Base-by-base conservation (phyloP, 2,329 filamentous ascomycete species). In the Aspergillaceae sp. region DNA sequence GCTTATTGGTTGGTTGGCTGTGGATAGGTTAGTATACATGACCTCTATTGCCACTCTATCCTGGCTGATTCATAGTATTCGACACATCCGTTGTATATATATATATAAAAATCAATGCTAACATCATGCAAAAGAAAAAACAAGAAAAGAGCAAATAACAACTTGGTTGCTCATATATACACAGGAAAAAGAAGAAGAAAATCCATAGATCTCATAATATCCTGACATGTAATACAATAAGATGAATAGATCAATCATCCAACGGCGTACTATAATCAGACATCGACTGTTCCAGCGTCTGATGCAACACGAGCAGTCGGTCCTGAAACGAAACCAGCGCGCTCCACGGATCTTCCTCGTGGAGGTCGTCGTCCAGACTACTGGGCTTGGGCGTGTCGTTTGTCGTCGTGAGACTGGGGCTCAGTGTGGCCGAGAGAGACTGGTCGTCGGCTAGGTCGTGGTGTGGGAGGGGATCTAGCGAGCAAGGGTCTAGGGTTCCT, bases 401-500 rank as follows among this genome's bases (percentile, higher is more conserved):
- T 19, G 19, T 19, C 28, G 47, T 44, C 19, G 48, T 44, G 28
- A 19, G 40, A 10, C 44, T 47, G 43, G 52, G 41, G 38, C 48
- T 50, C 44, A 48, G 45, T 10, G 53, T 51, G 10, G 46, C 44
- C 7, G 55, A 47, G 42, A 61, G 54, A 11, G 55, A 48, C 4
- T 51, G 51, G 5, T 47, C 48, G 29, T 63, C 59, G 41, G 60
- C 56, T n/a, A 59, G 49, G 33, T 60, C 54, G 9, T 57, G 48
- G 43, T 61, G 56, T 7, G 53, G 57, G 8, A 58, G 46, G 8
- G 62, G 48, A 11, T 41, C 29, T 41, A 29, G 40, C n/a, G 10
- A 11, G 9, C 28, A 29, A n/a, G 29, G n/a, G 9, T 11, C 9
- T 29, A 30, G 40, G 29, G 28, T 10, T 41, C 27, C 40, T 41